Evolutionary conservation across 169 alveolate genomes (phyloP), one percentile per base, ranked within the genome.

Genomic region (Eimeria sp.): DNA sequence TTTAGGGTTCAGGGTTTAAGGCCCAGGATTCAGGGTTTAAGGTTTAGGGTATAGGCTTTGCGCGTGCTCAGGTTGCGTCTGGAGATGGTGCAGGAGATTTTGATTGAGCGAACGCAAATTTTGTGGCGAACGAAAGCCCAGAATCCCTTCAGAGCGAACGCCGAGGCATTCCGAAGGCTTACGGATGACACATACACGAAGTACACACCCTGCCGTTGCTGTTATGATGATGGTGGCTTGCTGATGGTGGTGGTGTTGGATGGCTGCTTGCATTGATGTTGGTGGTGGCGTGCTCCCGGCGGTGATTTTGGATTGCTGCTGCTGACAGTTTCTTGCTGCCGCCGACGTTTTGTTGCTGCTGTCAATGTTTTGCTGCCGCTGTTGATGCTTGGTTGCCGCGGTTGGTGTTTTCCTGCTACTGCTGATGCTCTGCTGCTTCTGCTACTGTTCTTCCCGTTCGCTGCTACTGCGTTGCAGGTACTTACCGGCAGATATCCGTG

Each of bases 401-500:
- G 76, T 30, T 10, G 16, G 14, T 67, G 43, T 5, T 16, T 67
- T 67, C 40, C 76, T 65, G 76, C 76, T 65, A 30, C 76, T 67
- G 45, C 76, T 22, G 27, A 22, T 67, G 25, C 10, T 49, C 27
- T 51, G 75, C 61, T 45, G 34, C 54, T 11, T 13, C 86, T 61
- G 40, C 67, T 22, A 14, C n/a, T n/a, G 58, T 20, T n/a, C 16
- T 82, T 58, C 49, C 47, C 40, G 22, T 27, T 16, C 57, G 92
- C 51, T 27, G 80, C 47, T 87, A 63, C 86, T 13, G 1, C 49
- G 30, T 72, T 63, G 43, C 88, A 89, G 95, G 75, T 65, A 80
- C 49, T 63, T 89, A 72, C 95, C 95, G n/a, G 88, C 95, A 10
- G 70, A 78, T 5, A 27, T 4, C n/a, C 70, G 88, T 20, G 84